These are phyloP conservation scores for Leccinum truebloodii DNA, from an alignment of 768 basidiomycete species.

Conservation along the genomic window DNA sequence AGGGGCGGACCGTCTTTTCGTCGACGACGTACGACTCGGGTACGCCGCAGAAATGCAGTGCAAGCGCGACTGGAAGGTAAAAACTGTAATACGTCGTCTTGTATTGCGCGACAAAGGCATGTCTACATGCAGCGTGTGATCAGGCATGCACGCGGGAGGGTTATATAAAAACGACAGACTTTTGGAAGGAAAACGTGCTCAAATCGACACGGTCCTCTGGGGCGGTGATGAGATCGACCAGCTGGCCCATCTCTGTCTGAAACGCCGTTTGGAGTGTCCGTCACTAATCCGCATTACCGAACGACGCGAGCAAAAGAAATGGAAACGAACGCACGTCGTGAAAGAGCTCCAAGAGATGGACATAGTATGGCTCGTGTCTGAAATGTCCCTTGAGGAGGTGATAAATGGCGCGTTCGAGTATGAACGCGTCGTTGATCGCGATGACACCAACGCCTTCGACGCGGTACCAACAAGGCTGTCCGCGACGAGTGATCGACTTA, in stretches of 20 bases:
- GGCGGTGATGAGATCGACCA: background rate
- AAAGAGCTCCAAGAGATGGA: slow-evolving; percentile 89
- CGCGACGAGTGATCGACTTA: slow-evolving; percentile 84
- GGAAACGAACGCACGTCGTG: slow-evolving; percentile 58
- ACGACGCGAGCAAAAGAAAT: background rate
- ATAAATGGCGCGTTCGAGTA: slow-evolving; percentile 95
- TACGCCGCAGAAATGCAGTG: slow-evolving; percentile 3
- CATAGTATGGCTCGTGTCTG: slow-evolving; percentile 76
- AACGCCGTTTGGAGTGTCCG: slow-evolving; percentile 2
- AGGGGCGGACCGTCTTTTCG: slow-evolving; percentile 31
- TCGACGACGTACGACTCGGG: slow-evolving; percentile 35
- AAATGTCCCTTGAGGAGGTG: slow-evolving; percentile 86
- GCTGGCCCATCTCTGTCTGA: slow-evolving; percentile 3
- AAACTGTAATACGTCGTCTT: slow-evolving; percentile 62
- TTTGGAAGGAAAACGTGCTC: slow-evolving; percentile 5
- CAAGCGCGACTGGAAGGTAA: slow-evolving; percentile 7
- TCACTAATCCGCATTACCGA: background rate
- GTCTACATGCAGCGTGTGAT: background rate
- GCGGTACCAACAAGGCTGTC: slow-evolving; percentile 94
- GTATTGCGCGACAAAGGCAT: slow-evolving; percentile 1
- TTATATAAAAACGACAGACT: background rate
- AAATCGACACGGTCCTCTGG: background rate
- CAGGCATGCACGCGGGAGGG: background rate
- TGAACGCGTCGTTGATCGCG: slow-evolving; percentile 95
- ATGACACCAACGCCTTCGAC: slow-evolving; percentile 63